Base-by-base conservation (phyloP, 2,329 filamentous ascomycete species). In the Apiospora rasikravindrae region DNA sequence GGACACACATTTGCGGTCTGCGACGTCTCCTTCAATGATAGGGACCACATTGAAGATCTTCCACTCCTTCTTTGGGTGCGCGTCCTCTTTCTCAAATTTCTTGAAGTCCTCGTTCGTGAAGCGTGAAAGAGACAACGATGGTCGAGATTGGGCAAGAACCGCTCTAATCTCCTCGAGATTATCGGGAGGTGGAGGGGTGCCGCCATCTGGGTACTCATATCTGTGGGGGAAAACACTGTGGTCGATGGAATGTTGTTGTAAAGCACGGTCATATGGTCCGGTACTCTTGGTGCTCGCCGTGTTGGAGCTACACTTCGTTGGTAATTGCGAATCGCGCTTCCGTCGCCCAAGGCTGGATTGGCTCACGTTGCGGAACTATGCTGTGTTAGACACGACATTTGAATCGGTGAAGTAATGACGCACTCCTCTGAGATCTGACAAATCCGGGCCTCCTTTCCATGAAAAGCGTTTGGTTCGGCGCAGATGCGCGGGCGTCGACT, bases 81-180 rank as follows among this genome's bases (percentile, higher is more conserved):
- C 26, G n/a, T 67, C 42, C 42, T 40, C 70, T 26, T 33, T 51
- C 19, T 67, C 45, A 16, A 71, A 71, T 40, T 47, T 71, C 42
- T 33, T 16, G 57, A 71, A 67, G 24, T 71, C 70, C 4, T 71
- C 64, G 22, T 71, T n/a, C 16, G 57, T 67, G 19, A 71, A 67
- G 5, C 61, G 70, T 11, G 19, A 67, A 4, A 57, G 70, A 24
- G 57, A 71, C 16, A 71, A 67, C 4, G n/a, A 71, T n/a, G 8
- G n/a, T 26, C 70, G 33, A 37, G 53, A 57, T 19, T 40, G 40
- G 6, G 40, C 29, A 45, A 71, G 45, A 11, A 26, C 29, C 67
- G n/a, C 16, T 13, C 5, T n/a, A n/a, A 71, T 71, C n/a, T 71
- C 70, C 10, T 68, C 57, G 6, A 67, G 19, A 47, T 71, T 67